Evolutionary conservation across 2,329 filamentous ascomycete species (phyloP), one percentile per base, ranked within the genome.

Genomic region (Escovopsis sp.): DNA sequence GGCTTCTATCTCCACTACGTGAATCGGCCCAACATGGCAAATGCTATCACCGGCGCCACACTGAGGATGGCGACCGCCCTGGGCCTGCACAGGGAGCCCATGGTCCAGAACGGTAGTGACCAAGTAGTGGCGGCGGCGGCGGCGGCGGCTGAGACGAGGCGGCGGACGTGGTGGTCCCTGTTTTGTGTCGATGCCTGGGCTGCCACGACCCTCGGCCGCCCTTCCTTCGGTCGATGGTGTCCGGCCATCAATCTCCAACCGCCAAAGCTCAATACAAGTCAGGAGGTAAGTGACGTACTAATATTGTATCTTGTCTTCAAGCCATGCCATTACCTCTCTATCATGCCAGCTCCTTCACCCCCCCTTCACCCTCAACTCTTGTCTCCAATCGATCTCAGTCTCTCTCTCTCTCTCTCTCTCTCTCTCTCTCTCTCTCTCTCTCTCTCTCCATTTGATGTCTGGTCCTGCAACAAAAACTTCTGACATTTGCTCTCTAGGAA

Each of bases 1-100:
- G 82, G 82, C 26, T 83, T 78, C 61, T 87, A 87, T 55, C 72
- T 85, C 43, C 82, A 86, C 58, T 86, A 86, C 53, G 75, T 82
- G 51, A 85, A 85, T 60, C 71, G 80, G 18, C 82, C 82, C 2
- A 85, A 85, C 54, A 80, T 85, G 66, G 82, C 81, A 12, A 83
- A 84, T 55, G 76, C 80, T 23, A 67, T 86, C 9, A 73, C 82
- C 53, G 82, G 82, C 15, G 80, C 80, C 3, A 77, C 80, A 4
- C 68, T 85, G 43, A 70, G 82, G 43, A 82, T 86, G 73, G 81
- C 82, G n/a, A 82, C 77, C 46, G 77, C 80, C 1, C 66, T 86
- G 26, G 82, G 82, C 2, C 61, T 86, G 12, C 82, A 86, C 57
- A 71, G 80, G 41, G 82, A 85, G 61, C 53, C 55, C 3, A 19